Percentiles rank a stretch among this genome's conserved stretches.
Conservation (phyloP, 495 filamentous ascomycete species). For the Neurospora sp. region DNA sequence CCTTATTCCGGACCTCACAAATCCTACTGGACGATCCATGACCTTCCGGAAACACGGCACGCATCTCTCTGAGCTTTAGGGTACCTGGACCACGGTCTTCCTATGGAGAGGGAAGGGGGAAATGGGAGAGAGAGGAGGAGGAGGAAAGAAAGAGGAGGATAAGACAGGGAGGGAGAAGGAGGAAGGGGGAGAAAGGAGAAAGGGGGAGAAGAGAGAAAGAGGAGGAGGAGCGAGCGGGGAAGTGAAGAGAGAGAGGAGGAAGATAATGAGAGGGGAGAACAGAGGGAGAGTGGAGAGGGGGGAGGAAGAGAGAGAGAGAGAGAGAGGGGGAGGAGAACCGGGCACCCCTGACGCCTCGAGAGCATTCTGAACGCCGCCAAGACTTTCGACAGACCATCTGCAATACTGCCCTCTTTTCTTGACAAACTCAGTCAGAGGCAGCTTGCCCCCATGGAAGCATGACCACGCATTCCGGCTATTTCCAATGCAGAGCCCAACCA, state of each 20-base stretch:
- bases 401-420: not conserved
- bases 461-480: accelerated
- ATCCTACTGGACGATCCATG: not conserved
- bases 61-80: not conserved
- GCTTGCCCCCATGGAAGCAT: not conserved
- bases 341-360: not conserved
- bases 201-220: not conserved
- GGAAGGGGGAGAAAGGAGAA: not conserved
- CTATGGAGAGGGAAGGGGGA: not conserved
- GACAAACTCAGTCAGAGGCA: not conserved
- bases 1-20: not conserved
- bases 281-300: not conserved
- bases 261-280: too few relatives aligned
- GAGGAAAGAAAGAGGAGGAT: not conserved
- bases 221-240: not conserved
- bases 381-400: not conserved
- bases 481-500: not conserved
- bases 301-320: not conserved
- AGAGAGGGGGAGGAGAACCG: not conserved
- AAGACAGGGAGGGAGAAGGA: not conserved
- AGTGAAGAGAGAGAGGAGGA: too few relatives aligned
- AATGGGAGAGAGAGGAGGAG: not conserved
- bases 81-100: not conserved
- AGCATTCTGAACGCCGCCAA: not conserved
- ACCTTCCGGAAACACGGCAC: not conserved